Evolutionary conservation across 352 stramenopile species (phyloP).

Genomic region (Phytophthora palmivora): DNA sequence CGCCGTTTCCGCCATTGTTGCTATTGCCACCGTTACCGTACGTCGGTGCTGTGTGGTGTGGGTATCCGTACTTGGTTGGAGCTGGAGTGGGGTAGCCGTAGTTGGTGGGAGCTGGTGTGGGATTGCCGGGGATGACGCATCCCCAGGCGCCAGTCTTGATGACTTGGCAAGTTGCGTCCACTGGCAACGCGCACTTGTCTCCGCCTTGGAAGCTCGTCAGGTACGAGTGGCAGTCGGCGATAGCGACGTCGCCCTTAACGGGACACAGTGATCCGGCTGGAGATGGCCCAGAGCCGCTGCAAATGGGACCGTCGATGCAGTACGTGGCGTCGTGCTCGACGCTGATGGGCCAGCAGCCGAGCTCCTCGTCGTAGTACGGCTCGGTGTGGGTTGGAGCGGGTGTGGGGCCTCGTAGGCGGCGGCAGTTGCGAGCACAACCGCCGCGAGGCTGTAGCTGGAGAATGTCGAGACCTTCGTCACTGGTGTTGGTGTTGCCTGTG

Average conservation of each 20-base stretch:
- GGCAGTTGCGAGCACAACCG: constrained; percentile 14
- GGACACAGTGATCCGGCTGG: constrained; percentile 48
- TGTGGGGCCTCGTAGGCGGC: constrained; percentile 12
- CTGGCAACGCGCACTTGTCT: constrained; percentile 57
- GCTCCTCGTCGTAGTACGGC: constrained; percentile 38
- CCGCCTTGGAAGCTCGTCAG: constrained; percentile 55
- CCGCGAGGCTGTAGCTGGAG: constrained; percentile 17
- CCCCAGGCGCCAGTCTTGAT: constrained; percentile 77
- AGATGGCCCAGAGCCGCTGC: constrained; percentile 36
- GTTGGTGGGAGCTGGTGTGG: constrained; percentile 41
- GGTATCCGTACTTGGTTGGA: constrained; percentile 26
- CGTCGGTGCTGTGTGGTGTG: constrained; percentile 42
- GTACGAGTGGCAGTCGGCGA: constrained; percentile 59
- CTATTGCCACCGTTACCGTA: too few relatives aligned
- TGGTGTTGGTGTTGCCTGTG: constrained; percentile 4
- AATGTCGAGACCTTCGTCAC: constrained; percentile 42
- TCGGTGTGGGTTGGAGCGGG: constrained; percentile 18
- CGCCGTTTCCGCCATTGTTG: neutral
- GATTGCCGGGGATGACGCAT: constrained; percentile 46
- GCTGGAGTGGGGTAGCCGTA: constrained; percentile 34
- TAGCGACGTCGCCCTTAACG: constrained; percentile 52
- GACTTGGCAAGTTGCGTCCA: constrained; percentile 62
- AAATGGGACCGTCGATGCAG: constrained; percentile 58
- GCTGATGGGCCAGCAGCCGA: constrained; percentile 48
- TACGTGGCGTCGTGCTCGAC: constrained; percentile 60